Base-by-base conservation (phyloP, 306 rosid genomes). In the Cucurbita ficifolia region DNA sequence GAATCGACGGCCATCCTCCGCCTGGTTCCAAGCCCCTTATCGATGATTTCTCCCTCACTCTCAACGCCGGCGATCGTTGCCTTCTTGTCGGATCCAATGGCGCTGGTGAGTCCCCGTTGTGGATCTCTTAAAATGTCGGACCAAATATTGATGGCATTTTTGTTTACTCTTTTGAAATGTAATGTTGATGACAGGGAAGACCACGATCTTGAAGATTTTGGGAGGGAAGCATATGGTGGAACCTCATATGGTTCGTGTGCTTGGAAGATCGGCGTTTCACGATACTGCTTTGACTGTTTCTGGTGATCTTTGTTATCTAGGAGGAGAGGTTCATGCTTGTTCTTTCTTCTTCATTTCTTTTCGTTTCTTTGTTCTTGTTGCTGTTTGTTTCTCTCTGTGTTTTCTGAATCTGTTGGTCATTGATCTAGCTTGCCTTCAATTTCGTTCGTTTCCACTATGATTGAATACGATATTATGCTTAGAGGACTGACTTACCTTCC, bases 151-250 rank as follows among this genome's bases (percentile, higher is more conserved):
- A 8, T 5, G 22, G 5, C 19, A 11, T 43, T 45, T 58, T 17
- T 46, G 9, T 12, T 57, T 6, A 38, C 11, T 1, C 5, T 59
- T 29, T 8, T 36, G 7, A 18, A 17, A 48, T 58, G 6, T 74
- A 5, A 7, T 43, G 5, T 70, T 19, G 11, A 1, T 64, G 4
- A 21, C 67, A 82, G 98, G 96, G 0, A 90, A 93, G 78, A 93
- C 97, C 4, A 88, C 97, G 8, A 85, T 94, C 21, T 80, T 90
- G 29, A 94, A 89, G 94, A 90, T 94, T 70, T 52, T 93, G 52
- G 98, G 96, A 73, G 97, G 97, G 55, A 93, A 93, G 82, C 97
- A 93, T 84, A 73, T 93, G 97, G 98, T 90, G 62, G 97, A 93
- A 5, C 98, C 90, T 5, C 80, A 73, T 73, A 90, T 88, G 98